A percentile compares a stretch with the other conserved stretches of the same genome.
Conservation (phyloP, 257 asterid species). For the Marsdenia floribunda region DNA sequence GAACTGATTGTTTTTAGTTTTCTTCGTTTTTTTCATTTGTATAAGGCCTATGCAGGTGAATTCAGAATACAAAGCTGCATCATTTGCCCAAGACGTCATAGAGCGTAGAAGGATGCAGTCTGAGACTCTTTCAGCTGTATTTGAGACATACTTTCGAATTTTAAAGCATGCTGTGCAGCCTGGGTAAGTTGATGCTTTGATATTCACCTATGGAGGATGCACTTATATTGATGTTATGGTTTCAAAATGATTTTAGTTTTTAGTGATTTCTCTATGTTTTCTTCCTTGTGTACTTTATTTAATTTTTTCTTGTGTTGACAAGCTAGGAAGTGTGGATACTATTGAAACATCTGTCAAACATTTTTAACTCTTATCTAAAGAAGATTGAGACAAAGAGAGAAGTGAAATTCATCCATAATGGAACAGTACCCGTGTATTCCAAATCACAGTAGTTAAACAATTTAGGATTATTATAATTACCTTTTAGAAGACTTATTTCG, state of each 20-base stretch:
- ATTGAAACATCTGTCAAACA: neutral
- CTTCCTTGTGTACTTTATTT: neutral
- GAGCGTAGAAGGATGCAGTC: conserved; percentile 84
- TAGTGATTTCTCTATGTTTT: neutral
- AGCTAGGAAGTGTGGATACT: neutral
- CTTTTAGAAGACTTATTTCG: neutral
- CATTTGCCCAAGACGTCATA: conserved; percentile 68
- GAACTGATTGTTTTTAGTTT: conserved; percentile 11
- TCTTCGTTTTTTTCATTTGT: neutral
- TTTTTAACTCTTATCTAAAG: neutral
- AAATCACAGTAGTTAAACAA: neutral
- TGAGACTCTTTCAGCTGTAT: conserved; percentile 70
- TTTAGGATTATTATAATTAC: neutral
- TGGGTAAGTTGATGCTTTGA: conserved; percentile 36
- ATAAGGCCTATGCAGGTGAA: conserved; percentile 52
- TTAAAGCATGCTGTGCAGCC: conserved; percentile 57
- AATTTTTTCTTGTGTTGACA: neutral
- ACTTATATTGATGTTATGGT: conserved; percentile 4
- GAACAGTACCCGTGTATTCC: neutral
- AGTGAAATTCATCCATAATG: neutral
- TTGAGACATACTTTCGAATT: conserved; percentile 70
- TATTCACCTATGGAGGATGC: neutral
- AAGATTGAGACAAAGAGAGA: neutral
- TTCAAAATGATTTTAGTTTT: neutral
- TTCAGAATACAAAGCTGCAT: conserved; percentile 79